Conservation (phyloP, 441 rosid genomes). For the Metrosideros polymorpha region DNA sequence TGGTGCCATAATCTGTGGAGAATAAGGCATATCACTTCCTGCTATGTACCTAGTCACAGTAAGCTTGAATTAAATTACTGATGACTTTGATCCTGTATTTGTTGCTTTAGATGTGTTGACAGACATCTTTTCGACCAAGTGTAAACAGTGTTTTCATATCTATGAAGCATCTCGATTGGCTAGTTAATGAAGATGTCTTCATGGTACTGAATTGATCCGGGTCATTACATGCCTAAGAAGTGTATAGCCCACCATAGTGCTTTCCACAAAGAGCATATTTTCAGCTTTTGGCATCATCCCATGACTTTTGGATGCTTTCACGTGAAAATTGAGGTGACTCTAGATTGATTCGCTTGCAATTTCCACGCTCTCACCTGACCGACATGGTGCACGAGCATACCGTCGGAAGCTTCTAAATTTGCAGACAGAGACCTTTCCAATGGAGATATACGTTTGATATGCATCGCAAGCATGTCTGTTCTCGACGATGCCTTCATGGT, state of each 20-base stretch:
- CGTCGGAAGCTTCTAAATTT: no score
- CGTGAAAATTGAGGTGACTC: not conserved
- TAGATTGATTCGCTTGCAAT: not conserved
- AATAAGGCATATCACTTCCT: not conserved
- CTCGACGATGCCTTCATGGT: not conserved
- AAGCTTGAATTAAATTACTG: not conserved
- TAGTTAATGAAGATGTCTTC: not conserved
- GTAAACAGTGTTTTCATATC: not conserved
- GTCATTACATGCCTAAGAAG: not conserved
- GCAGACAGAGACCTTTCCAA: not conserved
- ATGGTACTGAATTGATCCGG: not conserved
- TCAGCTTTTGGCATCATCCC: not conserved
- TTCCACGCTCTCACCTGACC: not conserved
- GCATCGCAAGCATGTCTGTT: not conserved
- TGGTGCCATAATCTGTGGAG: not conserved
- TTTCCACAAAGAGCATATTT: not conserved
- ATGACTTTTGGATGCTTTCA: not conserved
- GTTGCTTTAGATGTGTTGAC: not conserved
- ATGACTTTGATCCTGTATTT: not conserved
- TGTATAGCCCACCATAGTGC: not conserved
- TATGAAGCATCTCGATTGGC: not conserved
- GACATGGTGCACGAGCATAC: no score
- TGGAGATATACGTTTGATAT: not conserved
- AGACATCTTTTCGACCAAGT: not conserved
- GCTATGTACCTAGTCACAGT: not conserved